Evolutionary conservation across 2,329 filamentous ascomycete species (phyloP), one percentile per base, ranked within the genome.

Genomic region (Sporothrix protearum): DNA sequence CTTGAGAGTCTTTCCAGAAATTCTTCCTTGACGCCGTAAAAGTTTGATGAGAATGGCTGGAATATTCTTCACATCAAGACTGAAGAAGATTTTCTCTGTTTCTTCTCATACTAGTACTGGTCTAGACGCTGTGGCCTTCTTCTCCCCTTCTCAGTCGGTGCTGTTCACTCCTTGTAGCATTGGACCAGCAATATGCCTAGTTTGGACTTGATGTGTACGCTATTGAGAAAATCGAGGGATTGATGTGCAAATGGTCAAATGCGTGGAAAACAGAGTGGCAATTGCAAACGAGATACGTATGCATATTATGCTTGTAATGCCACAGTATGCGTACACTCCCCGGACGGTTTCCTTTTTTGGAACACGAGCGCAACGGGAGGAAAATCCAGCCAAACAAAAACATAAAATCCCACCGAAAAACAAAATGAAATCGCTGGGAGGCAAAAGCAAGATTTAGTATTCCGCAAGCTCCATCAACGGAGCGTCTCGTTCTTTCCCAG

Each of bases 311-410:
- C 28, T 33, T 33, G 28, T 2, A 19, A 57, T 19, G 53, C 53
- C 14, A 55, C 53, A 7, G 3, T 53, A 28, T n/a, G 45, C 9
- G 36, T 10, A 39, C 49, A 16, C 30, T 12, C 1, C 22, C 22
- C 36, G 63, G 63, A 66, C 63, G 25, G 25, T 66, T 66, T 64
- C 59, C 42, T 25, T 47, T 66, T 66, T 33, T 3, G 28, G 63
- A 66, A 49, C 33, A 66, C 63, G 63, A 66, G 63, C 63, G 30
- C 25, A 10, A 22, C 25, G 63, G 33, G n/a, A 42, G 28, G 2
- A 39, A 16, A 16, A 63, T 6, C 1, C 14, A 19, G 28, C 36
- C 57, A 42, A 42, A 25, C 33, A 9, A 64, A 64, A 28, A 5
- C 16, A 16, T 1, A 22, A 25, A 53, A 53, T 25, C n/a, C n/a